These are phyloP conservation scores for Sporisorium graminicola DNA, from an alignment of 1,284 basidiomycete species.

Conservation along the genomic window DNA sequence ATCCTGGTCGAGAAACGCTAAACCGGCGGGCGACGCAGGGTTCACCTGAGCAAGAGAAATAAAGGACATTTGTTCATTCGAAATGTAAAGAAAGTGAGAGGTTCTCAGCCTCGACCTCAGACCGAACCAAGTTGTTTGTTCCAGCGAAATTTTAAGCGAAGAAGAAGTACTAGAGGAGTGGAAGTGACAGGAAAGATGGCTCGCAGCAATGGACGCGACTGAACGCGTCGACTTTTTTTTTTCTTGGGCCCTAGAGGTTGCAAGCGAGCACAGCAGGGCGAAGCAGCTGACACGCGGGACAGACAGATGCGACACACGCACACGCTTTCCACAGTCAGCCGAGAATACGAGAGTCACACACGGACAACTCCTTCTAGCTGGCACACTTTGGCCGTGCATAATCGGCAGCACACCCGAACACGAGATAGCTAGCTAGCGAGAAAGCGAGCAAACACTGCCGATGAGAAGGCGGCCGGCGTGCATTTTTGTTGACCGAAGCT, in stretches of 20 bases:
- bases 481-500: background rate
- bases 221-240: background rate
- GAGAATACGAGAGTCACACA: background rate
- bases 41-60: too few species aligned
- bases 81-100: background rate
- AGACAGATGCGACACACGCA: background rate
- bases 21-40: too few species aligned
- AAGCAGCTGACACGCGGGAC: background rate
- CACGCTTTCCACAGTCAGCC: background rate
- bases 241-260: background rate
- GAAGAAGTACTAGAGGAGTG: too few species aligned
- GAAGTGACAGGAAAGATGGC: background rate
- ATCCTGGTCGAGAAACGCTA: too few species aligned
- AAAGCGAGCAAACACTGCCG: background rate
- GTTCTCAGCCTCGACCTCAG: background rate
- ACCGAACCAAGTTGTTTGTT: background rate
- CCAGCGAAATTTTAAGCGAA: background rate
- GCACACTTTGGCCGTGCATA: background rate
- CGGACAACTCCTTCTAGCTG: background rate
- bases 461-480: background rate
- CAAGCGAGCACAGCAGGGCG: background rate
- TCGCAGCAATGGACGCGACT: background rate
- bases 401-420: background rate
- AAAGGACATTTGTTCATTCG: background rate
- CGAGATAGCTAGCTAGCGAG: too few species aligned